These are phyloP conservation scores for Tripterygium wilfordii DNA, from an alignment of 177 flowering plant genomes.

Conservation along the genomic window DNA sequence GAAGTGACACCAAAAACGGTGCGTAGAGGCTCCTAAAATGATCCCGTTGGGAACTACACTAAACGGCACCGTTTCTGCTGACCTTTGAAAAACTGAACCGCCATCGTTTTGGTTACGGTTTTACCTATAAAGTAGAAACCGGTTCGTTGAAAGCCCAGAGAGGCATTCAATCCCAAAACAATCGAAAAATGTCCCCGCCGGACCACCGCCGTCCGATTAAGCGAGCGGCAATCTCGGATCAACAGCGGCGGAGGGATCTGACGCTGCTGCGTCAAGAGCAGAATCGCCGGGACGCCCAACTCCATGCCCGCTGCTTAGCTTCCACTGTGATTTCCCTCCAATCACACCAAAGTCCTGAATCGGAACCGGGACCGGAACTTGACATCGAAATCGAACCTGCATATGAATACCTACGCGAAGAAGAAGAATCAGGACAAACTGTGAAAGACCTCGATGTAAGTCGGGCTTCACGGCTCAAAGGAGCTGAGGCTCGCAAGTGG, in stretches of 20 bases:
- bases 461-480: slow-evolving; percentile 68
- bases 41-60: no score
- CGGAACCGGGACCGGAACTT: slow-evolving; percentile 11
- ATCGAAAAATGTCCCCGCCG: slow-evolving; percentile 56
- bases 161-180: background rate
- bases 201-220: slow-evolving; percentile 82
- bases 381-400: slow-evolving; percentile 19
- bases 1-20: no score
- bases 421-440: slow-evolving; percentile 5
- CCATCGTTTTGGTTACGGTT: no score
- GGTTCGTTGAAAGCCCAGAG: no score
- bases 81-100: no score
- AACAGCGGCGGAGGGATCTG: slow-evolving; percentile 78
- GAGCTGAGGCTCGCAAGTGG: slow-evolving; percentile 77
- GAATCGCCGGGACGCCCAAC: slow-evolving; percentile 76
- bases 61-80: no score
- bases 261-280: slow-evolving; percentile 76
- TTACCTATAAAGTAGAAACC: no score
- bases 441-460: slow-evolving; percentile 40
- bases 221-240: slow-evolving; percentile 78
- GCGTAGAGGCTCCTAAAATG: no score
- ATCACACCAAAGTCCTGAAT: slow-evolving; percentile 12
- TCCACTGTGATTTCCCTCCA: slow-evolving; percentile 65
- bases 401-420: slow-evolving; percentile 13
- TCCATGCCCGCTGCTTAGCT: slow-evolving; percentile 75